Conservation (phyloP, 192 early-diverging fungal genomes). For the Coemansia reversa region DNA sequence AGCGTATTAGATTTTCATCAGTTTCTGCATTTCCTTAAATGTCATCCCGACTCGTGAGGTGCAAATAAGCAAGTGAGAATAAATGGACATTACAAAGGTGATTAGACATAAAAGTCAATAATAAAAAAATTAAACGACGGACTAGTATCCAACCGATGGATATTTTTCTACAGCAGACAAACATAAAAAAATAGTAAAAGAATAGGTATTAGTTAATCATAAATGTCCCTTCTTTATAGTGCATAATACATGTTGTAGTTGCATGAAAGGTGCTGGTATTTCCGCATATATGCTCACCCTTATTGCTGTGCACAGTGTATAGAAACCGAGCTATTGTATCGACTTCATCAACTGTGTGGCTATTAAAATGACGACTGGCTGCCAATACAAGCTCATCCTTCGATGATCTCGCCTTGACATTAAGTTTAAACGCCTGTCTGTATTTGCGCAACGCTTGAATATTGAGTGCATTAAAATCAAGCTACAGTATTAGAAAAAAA, state of each 20-base stretch:
- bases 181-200: no score
- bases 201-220: no score
- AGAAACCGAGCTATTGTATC: slow-evolving; percentile 57
- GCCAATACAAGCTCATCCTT: slow-evolving; percentile 53
- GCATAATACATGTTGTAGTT: no score
- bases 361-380: slow-evolving; percentile 41
- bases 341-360: slow-evolving; percentile 50
- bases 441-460: slow-evolving; percentile 53
- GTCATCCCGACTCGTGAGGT: no score
- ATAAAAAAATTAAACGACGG: no score
- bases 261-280: no score
- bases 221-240: slow-evolving; percentile 1
- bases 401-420: slow-evolving; percentile 53
- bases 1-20: neutral
- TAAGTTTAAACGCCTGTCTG: slow-evolving; percentile 54
- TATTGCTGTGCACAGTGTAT: slow-evolving; percentile 49
- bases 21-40: neutral
- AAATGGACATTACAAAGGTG: no score
- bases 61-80: no score
- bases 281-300: slow-evolving; percentile 18
- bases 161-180: no score
- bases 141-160: no score
- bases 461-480: slow-evolving; percentile 50
- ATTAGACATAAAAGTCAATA: no score
- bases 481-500: slow-evolving; percentile 21